These are phyloP conservation scores for Arachis stenosperma DNA, from an alignment of 306 rosid genomes.

Conservation along the genomic window DNA sequence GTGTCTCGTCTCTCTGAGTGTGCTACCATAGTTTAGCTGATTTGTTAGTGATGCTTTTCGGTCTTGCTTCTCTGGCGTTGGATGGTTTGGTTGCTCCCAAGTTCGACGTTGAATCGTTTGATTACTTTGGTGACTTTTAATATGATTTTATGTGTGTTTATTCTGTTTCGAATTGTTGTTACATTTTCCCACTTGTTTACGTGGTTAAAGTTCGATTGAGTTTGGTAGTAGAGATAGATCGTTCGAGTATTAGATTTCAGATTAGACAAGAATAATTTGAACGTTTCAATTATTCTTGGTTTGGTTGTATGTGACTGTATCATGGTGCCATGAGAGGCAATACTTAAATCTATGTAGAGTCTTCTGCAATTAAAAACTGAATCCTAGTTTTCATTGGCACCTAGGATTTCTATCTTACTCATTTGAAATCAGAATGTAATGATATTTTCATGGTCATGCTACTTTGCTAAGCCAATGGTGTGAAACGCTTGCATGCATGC, in stretches of 20 bases:
- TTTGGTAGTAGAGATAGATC: not conserved
- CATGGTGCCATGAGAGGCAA: constrained; percentile 6
- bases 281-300: no score
- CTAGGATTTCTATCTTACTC: not conserved
- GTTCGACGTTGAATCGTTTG: constrained; percentile 37
- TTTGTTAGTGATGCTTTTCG: constrained; percentile 24
- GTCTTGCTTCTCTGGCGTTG: not conserved
- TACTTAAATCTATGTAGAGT: not conserved
- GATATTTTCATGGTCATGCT: constrained; percentile 20
- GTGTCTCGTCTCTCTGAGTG: constrained; percentile 24
- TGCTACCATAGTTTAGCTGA: constrained; percentile 11
- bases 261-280: no score
- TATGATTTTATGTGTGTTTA: constrained; percentile 29
- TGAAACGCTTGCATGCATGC: constrained; percentile 14
- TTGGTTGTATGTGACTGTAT: not conserved
- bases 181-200: constrained; percentile 7
- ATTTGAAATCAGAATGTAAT: constrained; percentile 5
- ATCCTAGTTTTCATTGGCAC: constrained; percentile 3
- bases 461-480: constrained; percentile 7
- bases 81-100: constrained; percentile 14
- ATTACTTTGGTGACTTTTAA: constrained; percentile 29
- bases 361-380: not conserved
- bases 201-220: not conserved
- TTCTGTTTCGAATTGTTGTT: constrained; percentile 16
- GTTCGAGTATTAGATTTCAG: no score